These are phyloP conservation scores for Alternaria sp. DNA, from an alignment of 2,329 filamentous ascomycete species.

Conservation along the genomic window DNA sequence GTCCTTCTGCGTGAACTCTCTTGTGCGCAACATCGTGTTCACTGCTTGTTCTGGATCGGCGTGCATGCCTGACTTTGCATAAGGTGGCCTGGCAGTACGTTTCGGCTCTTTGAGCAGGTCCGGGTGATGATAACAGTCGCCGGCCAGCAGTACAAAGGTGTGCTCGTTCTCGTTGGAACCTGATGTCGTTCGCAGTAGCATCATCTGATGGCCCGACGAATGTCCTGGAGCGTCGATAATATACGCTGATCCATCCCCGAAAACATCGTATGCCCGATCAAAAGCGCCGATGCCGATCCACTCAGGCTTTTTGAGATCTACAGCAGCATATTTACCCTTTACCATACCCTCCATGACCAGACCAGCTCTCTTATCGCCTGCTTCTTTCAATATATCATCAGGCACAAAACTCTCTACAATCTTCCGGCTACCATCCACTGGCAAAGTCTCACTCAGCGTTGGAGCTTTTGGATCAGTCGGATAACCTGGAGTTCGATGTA, in stretches of 20 bases:
- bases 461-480: slow-evolving; percentile 33
- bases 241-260: slow-evolving; percentile 59
- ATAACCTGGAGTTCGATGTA: slow-evolving; percentile 19
- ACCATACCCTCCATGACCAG: slow-evolving; percentile 33
- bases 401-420: slow-evolving; percentile 46
- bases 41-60: slow-evolving; percentile 39
- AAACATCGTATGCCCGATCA: slow-evolving; percentile 58
- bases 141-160: slow-evolving; percentile 43
- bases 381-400: slow-evolving; percentile 39
- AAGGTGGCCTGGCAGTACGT: slow-evolving; percentile 41
- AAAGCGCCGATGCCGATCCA: slow-evolving; percentile 55
- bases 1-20: slow-evolving; percentile 28
- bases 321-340: slow-evolving; percentile 40
- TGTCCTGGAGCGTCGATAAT: slow-evolving; percentile 63
- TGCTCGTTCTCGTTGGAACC: slow-evolving; percentile 14
- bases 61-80: slow-evolving; percentile 41
- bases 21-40: slow-evolving; percentile 38
- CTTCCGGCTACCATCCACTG: slow-evolving; percentile 54
- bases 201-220: slow-evolving; percentile 61
- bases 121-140: slow-evolving; percentile 46
- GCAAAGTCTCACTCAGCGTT: slow-evolving; percentile 55
- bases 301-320: slow-evolving; percentile 37
- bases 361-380: slow-evolving; percentile 36
- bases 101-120: slow-evolving; percentile 38
- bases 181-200: slow-evolving; percentile 38